These are phyloP conservation scores for Echites panduratus DNA, from an alignment of 257 asterid species.

Conservation along the genomic window DNA sequence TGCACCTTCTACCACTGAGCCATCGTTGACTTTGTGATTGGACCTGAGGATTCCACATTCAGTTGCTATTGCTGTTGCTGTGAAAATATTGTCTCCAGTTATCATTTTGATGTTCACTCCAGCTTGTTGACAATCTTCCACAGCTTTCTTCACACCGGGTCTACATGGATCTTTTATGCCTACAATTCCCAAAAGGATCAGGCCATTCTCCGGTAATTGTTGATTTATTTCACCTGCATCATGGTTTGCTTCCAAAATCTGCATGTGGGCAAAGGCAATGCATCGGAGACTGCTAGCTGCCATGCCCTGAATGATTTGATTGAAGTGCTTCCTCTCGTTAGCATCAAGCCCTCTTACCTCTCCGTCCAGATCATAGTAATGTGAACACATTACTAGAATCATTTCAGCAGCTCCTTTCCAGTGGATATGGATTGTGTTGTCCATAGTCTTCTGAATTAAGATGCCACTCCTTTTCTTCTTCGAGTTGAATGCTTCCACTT, in stretches of 20 bases:
- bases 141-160: conserved; percentile 57
- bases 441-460: conserved; percentile 28
- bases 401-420: conserved; percentile 93
- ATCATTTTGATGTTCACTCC: conserved; percentile 71
- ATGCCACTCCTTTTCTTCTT: conserved; percentile 76
- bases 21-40: conserved; percentile 11
- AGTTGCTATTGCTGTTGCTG: conserved; percentile 69
- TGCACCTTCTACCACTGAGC: conserved; percentile 26
- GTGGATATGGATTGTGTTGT: conserved; percentile 34
- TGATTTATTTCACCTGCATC: conserved; percentile 10
- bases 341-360: conserved; percentile 24
- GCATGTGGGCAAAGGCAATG: conserved; percentile 61
- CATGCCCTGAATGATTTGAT: conserved; percentile 50
- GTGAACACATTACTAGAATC: conserved; percentile 50
- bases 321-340: conserved; percentile 22
- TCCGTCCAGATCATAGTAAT: conserved; percentile 43
- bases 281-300: conserved; percentile 67
- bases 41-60: conserved; percentile 63
- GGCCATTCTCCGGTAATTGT: conserved; percentile 27
- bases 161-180: conserved; percentile 74
- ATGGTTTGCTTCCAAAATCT: conserved; percentile 15
- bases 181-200: conserved; percentile 43
- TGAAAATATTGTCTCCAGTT: conserved; percentile 69
- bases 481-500: conserved; percentile 68
- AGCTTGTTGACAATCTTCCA: conserved; percentile 49